Conservation (phyloP, 768 basidiomycete species). For the Boletus speciosus region DNA sequence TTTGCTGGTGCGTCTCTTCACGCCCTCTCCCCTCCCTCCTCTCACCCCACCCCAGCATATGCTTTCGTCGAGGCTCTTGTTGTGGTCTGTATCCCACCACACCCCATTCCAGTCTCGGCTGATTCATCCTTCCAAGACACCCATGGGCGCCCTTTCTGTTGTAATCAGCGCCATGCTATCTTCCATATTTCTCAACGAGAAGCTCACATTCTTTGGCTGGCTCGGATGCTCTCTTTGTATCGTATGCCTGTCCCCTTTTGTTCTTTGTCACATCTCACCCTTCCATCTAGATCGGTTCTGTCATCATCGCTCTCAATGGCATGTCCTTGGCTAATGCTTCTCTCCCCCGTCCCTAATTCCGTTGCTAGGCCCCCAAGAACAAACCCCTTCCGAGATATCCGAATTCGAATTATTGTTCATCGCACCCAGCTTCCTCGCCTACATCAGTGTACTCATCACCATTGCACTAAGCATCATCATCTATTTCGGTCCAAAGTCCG, state of each 20-base stretch:
- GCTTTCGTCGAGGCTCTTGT: conserved; percentile 91
- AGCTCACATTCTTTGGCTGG: conserved; percentile 94
- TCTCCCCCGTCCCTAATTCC: neutral
- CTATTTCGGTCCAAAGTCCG: conserved; percentile 76
- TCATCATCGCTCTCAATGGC: conserved; percentile 90
- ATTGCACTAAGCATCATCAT: conserved; percentile 70
- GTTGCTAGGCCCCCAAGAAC: conserved; percentile 60
- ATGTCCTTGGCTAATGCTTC: conserved; percentile 7
- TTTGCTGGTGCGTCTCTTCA: conserved; percentile 61
- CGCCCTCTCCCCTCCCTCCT: neutral
- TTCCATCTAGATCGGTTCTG: conserved; percentile 63
- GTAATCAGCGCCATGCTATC: conserved; percentile 93
- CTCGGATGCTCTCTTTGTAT: conserved; percentile 90
- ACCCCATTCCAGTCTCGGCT: neutral
- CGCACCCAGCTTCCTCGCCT: conserved; percentile 77
- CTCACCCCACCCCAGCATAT: conserved; percentile 49
- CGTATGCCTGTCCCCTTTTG: conserved; percentile 43
- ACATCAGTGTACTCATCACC: conserved; percentile 58
- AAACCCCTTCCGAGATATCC: conserved; percentile 62
- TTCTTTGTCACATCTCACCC: neutral
- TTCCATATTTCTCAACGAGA: conserved; percentile 90
- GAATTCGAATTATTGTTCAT: conserved; percentile 79
- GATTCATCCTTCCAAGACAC: conserved; percentile 52
- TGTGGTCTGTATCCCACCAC: conserved; percentile 55
- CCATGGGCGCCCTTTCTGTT: conserved; percentile 93